phyloP scores from a whole-genome alignment of 2,329 filamentous ascomycete species.

The Magnaporthiopsis rhizophila region DNA sequence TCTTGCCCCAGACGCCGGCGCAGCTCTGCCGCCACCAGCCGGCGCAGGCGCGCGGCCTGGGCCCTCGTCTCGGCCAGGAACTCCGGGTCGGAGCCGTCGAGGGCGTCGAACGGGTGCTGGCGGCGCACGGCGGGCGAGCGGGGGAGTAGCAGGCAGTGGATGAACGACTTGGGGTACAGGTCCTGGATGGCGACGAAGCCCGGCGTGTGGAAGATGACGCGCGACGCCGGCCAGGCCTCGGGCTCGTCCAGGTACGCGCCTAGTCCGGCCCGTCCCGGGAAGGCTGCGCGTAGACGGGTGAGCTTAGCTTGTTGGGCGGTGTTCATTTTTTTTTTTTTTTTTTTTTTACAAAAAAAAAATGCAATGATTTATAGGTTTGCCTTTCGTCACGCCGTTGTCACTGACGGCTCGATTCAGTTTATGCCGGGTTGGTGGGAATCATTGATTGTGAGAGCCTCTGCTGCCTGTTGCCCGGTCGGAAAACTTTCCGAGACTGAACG shows the following conservation, averaged over 20 bases:
- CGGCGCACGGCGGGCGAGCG: conserved; percentile 53
- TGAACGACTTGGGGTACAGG: conserved; percentile 72
- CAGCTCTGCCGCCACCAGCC: conserved; percentile 66
- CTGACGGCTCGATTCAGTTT: no score
- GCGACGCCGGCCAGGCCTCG: conserved; percentile 45
- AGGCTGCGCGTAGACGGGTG: neutral
- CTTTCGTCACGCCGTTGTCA: no score
- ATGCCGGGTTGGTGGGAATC: no score
- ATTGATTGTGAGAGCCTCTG: no score
- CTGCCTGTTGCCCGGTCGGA: no score
- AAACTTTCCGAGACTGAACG: no score
- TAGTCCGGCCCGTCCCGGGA: conserved; percentile 36
- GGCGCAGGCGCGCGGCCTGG: conserved; percentile 54
- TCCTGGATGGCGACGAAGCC: conserved; percentile 74
- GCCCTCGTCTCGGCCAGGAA: conserved; percentile 59
- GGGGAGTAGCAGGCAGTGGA: conserved; percentile 85
- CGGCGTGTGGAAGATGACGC: conserved; percentile 59
- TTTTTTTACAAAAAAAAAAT: no score
- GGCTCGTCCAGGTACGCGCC: conserved; percentile 60
- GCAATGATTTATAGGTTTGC: no score
- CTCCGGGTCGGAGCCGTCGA: conserved; percentile 48
- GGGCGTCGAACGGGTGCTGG: conserved; percentile 69
- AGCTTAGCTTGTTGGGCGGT: conserved; percentile 15
- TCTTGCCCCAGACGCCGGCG: conserved; percentile 56
- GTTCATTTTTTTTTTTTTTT: conserved; percentile 24